Evolutionary conservation across 2,329 filamentous ascomycete genomes (phyloP), one percentile per base, ranked within the genome.

Genomic region (Cladosporium colombiae): DNA sequence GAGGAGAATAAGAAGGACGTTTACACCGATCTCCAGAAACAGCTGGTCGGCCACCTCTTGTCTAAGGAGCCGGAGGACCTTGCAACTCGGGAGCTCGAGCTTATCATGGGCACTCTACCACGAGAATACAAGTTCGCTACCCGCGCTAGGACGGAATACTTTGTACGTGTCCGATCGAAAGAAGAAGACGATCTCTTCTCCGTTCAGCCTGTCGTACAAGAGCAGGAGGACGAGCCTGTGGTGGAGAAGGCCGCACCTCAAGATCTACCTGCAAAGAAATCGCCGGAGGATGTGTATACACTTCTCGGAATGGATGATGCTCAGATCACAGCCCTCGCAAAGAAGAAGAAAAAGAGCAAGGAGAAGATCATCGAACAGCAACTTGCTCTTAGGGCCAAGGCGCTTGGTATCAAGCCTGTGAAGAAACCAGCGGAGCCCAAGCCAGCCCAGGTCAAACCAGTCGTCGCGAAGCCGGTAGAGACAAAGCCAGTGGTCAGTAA

Each of bases 111-210:
- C 77, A 73, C 90, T 80, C 76, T 86, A 31, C 84, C 85, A 25
- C 80, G 83, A 27, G 79, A 78, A 44, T 84, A 83, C n/a, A 82
- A 81, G 76, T 95, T 96, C 77, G 88, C 91, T 69, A 95, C 94
- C 77, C 83, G 92, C 46, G 86, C 90, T 46, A 81, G 88, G 53
- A 88, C 89, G 44, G 85, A 91, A 23, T 86, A 91, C 66, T 85
- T 86, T 64, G 85, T 89, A 56, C 86, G 91, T 60, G 95, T 96
- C 77, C 88, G 91, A 58, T 90, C 89, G 72, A 94, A 93, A 80
- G 92, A 92, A 75, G 91, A 93, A 66, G 91, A 94, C 71, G 91
- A 92, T 71, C 82, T 94, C 5, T 93, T 93, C 74, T 88, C 86
- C 16, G 82, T 90, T 53, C 85, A 84, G 76, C 80, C 82, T 50